Base-by-base conservation (phyloP, 1,284 basidiomycete genomes). In the Malassezia sp. region DNA sequence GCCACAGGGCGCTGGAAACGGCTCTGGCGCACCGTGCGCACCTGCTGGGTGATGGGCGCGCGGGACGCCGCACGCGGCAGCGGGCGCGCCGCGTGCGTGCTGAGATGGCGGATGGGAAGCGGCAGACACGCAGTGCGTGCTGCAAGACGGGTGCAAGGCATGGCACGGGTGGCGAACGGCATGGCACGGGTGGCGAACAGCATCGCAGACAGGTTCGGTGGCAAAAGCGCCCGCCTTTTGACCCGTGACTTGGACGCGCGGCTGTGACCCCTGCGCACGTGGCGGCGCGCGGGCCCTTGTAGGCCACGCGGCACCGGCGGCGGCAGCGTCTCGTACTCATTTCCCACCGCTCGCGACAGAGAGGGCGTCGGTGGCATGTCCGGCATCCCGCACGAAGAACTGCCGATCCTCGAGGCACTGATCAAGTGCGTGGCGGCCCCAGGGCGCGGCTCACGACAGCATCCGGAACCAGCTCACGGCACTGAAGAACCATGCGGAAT, bases 371-470 rank as follows among this genome's bases (percentile, higher is more conserved):
- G n/a, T n/a, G n/a, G n/a, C 56, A 67, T 67, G 60, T 61, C 63
- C 20, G 57, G 57, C 33, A 69, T 65, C 24, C 74, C 55, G 33
- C 65, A 74, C 57, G 73, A 75, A 52, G 77, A 96, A 76, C 77
- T 91, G 56, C 83, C 87, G 50, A 89, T 97, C 71, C 82, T 97
- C 64, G 91, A 96, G 75, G 78, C 84, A 21, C 79, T 97, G 59
- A 90, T 96, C 73, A 85, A 85, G 86, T 88, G 60, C 48, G 77
- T 72, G 34, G 22, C 49, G 35, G 32, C 53, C 39, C 51, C 46
- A 61, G 41, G 82, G 61, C 77, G 85, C 38, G 75, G 26, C 31
- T 42, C 14, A 42, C 38, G 58, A 30, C 66, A 89, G 85, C 72
- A 93, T 96, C 70, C 81, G 91, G 45, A 91, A 93, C 72, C 80